A percentile compares a stretch with the other conserved stretches of the same genome.
These are phyloP conservation scores for Collariella sp. DNA, from an alignment of 495 filamentous ascomycete species.

Conservation along the genomic window DNA sequence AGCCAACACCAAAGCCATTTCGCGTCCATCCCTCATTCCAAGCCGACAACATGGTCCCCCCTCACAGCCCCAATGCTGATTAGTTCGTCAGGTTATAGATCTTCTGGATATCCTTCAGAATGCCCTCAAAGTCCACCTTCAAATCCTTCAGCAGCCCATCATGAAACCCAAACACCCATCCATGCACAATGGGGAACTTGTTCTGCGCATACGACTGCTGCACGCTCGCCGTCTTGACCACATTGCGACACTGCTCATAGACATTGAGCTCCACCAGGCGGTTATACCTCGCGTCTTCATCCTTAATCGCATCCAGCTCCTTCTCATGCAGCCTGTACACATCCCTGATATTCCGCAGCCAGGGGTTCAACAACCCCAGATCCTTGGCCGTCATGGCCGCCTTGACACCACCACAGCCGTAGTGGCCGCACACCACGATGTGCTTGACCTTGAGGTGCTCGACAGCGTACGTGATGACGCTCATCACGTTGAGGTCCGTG, in stretches of 20 bases:
- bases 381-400: constrained; percentile 52
- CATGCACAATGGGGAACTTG: constrained; percentile 47
- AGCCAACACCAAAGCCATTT: too few species aligned
- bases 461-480: constrained; percentile 55
- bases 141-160: constrained; percentile 47
- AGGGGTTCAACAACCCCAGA: constrained; percentile 51
- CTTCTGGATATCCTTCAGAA: constrained; percentile 45
- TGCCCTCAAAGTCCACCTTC: constrained; percentile 38
- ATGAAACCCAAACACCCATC: constrained; percentile 49
- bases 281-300: constrained; percentile 40
- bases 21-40: too few species aligned
- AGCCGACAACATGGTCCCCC: background rate
- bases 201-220: constrained; percentile 45
- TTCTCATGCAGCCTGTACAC: constrained; percentile 49
- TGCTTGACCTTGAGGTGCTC: constrained; percentile 52
- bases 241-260: constrained; percentile 48
- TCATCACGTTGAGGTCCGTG: constrained; percentile 52
- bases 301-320: constrained; percentile 45
- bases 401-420: constrained; percentile 56
- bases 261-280: constrained; percentile 55
- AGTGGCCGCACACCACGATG: constrained; percentile 58
- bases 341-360: constrained; percentile 54
- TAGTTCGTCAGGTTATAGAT: constrained; percentile 42
- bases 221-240: constrained; percentile 51
- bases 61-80: background rate